A percentile compares a stretch with the other conserved stretches of the same genome.
These are phyloP conservation scores for Ascobolus immersus DNA, from an alignment of 495 filamentous ascomycete genomes.

Conservation along the genomic window DNA sequence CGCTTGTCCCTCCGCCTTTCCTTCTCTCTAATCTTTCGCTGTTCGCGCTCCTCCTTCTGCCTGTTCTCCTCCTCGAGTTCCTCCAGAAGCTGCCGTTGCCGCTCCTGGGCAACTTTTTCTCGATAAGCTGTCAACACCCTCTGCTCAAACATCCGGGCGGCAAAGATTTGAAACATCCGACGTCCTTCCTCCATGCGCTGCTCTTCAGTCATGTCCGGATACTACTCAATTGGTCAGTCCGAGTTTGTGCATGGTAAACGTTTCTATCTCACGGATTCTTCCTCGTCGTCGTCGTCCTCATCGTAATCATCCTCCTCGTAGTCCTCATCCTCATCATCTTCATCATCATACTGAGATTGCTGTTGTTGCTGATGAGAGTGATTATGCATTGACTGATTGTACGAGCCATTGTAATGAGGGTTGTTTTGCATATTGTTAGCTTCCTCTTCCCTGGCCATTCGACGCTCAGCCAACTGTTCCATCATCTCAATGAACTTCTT, in stretches of 20 bases:
- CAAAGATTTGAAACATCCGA: slow-evolving; percentile 99
- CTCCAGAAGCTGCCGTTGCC: slow-evolving; percentile 71
- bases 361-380: slow-evolving; percentile 35
- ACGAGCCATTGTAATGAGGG: slow-evolving; percentile 21
- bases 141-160: slow-evolving; percentile 97
- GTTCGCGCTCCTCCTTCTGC: slow-evolving; percentile 48
- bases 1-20: slow-evolving; percentile 83
- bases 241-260: neutral
- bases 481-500: slow-evolving; percentile 99
- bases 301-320: slow-evolving; percentile 76
- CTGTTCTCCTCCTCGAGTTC: slow-evolving; percentile 68
- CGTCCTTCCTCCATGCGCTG: slow-evolving; percentile 97
- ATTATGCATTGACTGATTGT: slow-evolving; percentile 17
- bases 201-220: slow-evolving; percentile 73
- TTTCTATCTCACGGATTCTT: slow-evolving; percentile 39
- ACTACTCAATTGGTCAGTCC: slow-evolving; percentile 28
- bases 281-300: slow-evolving; percentile 73
- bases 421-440: no score
- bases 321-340: slow-evolving; percentile 47
- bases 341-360: slow-evolving; percentile 40
- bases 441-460: slow-evolving; percentile 91
- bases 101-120: slow-evolving; percentile 82
- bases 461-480: slow-evolving; percentile 91
- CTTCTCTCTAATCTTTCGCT: slow-evolving; percentile 80
- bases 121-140: slow-evolving; percentile 87